Evolutionary conservation across 768 basidiomycete species (phyloP), one percentile per base, ranked within the genome.

Genomic region (Boletus fagicola): DNA sequence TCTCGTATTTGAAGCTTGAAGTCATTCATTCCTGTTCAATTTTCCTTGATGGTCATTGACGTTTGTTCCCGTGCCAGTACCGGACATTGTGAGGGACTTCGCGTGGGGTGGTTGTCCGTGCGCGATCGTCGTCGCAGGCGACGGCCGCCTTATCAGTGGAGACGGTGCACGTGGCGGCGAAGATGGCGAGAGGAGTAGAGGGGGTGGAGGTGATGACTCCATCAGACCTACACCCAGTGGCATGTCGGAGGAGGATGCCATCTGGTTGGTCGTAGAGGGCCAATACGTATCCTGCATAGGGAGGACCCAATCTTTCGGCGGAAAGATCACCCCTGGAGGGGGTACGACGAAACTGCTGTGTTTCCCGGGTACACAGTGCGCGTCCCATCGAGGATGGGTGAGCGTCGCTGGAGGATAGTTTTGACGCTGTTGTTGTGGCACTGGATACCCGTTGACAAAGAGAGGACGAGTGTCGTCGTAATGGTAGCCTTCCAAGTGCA

Each of bases 321-420:
- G 62, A 49, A 70, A 62, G 26, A 71, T 56, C 45, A 66, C 58
- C 22, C 68, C 68, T 13, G 68, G 69, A 18, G 68, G 69, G 36
- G 68, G 68, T 4, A 71, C 52, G 31, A 66, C 33, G 36, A 62
- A 57, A 13, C 33, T 47, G 36, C 45, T 57, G 39, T 51, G 62
- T 33, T 62, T 61, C n/a, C 53, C 58, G 5, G 58, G 54, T 26
- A 4, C 28, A 9, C 42, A 30, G 31, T 45, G 49, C 16, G 56
- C 26, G 20, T 69, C 66, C 60, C 62, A 49, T 33, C 16, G 57
- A 16, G 62, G 57, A 24, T 43, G 42, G 47, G 42, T 3, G 18
- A 28, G 10, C 26, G 49, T 11, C 26, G 39, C 54, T 15, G 48
- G 51, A 8, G 55, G 15, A 24, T 62, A 58, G 18, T 45, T 60